Evolutionary conservation across 148 eudicot genomes (phyloP).

Genomic region (Rhododendron griersonianum): DNA sequence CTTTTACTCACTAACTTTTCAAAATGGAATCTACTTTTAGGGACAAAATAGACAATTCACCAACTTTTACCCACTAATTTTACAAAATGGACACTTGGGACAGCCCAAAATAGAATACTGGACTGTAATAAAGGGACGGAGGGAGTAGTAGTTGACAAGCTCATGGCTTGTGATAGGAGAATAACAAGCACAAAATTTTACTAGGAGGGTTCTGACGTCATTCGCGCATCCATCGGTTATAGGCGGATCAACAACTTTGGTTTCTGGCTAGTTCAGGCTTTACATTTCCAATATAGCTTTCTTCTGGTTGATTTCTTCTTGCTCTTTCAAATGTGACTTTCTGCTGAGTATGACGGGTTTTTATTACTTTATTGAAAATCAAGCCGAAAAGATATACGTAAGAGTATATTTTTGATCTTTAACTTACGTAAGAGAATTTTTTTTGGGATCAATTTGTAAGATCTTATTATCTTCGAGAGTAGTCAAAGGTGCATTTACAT

Average conservation of each 20-base stretch:
- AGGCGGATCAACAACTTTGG: too few relatives aligned
- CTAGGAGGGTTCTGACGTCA: not conserved
- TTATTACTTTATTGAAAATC: not conserved
- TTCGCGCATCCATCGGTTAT: not conserved
- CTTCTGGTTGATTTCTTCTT: too few relatives aligned
- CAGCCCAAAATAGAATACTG: too few relatives aligned
- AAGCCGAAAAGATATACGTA: not conserved
- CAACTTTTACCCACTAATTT: too few relatives aligned
- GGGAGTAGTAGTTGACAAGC: not conserved
- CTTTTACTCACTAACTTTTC: too few relatives aligned
- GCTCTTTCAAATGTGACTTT: not conserved
- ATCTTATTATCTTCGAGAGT: not conserved
- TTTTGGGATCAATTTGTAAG: not conserved
- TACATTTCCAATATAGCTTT: not conserved
- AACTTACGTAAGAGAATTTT: not conserved
- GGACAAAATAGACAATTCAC: too few relatives aligned
- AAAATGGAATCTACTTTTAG: too few relatives aligned
- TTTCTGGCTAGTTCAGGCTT: not conserved
- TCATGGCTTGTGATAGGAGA: not conserved
- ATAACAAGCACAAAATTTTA: not conserved
- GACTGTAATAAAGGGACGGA: too few relatives aligned
- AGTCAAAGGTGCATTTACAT: not conserved
- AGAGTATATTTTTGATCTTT: not conserved
- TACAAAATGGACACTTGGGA: too few relatives aligned
- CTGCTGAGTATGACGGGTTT: not conserved